These are phyloP conservation scores for Penicillium thymicola DNA, from an alignment of 2,329 filamentous ascomycete species.

Conservation along the genomic window DNA sequence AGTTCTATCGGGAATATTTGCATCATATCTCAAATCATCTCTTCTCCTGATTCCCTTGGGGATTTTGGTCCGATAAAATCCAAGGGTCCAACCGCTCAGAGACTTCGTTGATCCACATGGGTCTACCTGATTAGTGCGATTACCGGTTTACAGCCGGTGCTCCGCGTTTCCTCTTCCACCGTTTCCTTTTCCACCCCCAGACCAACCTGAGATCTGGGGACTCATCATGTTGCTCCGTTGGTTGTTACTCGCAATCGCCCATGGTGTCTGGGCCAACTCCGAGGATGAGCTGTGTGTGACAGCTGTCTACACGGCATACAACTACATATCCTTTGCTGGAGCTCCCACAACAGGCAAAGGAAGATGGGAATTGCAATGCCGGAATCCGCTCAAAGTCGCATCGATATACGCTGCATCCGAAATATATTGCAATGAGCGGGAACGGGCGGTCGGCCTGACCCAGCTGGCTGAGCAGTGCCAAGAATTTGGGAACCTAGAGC, in stretches of 20 bases:
- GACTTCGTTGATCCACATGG: conserved; percentile 11
- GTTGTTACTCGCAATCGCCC: conserved; percentile 15
- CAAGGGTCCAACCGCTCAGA: neutral
- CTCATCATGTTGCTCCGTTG: conserved; percentile 22
- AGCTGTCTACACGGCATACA: conserved; percentile 31
- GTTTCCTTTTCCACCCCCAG: neutral
- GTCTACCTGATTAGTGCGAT: conserved; percentile 12
- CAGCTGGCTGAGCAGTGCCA: conserved; percentile 22
- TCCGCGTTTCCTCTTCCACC: conserved; percentile 11
- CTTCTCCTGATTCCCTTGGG: too few species aligned
- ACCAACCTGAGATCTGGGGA: neutral
- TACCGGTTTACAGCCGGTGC: conserved; percentile 5
- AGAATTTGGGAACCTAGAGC: conserved; percentile 23
- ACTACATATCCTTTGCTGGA: conserved; percentile 32
- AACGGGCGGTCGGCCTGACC: conserved; percentile 23
- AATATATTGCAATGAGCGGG: conserved; percentile 29
- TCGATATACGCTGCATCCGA: conserved; percentile 39
- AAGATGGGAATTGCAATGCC: conserved; percentile 29
- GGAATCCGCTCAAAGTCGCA: conserved; percentile 30
- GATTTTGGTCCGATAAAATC: neutral
- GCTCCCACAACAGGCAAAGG: conserved; percentile 16
- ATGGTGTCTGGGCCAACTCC: conserved; percentile 7
- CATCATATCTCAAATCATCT: neutral
- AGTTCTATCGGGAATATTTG: neutral
- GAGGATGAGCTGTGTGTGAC: conserved; percentile 33